These are phyloP conservation scores for Fusarium cyanostomum DNA, from an alignment of 2,329 filamentous ascomycete species.

Conservation along the genomic window DNA sequence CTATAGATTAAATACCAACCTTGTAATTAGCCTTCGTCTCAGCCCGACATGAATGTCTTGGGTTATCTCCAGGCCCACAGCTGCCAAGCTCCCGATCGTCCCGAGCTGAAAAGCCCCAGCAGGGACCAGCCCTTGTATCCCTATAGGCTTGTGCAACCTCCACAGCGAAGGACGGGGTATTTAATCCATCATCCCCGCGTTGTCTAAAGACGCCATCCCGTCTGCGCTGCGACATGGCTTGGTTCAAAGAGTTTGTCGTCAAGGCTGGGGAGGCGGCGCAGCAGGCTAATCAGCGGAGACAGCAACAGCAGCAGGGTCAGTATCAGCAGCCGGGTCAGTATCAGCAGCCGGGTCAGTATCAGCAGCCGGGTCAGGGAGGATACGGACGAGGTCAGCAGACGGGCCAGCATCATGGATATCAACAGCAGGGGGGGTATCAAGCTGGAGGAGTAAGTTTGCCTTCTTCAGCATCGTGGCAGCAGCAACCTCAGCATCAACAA, in stretches of 20 bases:
- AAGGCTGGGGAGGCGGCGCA: slow-evolving; percentile 40
- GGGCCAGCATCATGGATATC: slow-evolving; percentile 4
- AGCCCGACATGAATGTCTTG: not conserved
- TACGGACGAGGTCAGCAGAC: slow-evolving; percentile 1
- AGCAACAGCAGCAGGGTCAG: slow-evolving; percentile 2
- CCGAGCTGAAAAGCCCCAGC: slow-evolving; percentile 15
- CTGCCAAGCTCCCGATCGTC: slow-evolving; percentile 12
- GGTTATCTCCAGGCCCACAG: not conserved
- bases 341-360: slow-evolving; percentile 9
- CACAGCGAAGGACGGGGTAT: not conserved
- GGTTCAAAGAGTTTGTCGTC: slow-evolving; percentile 34
- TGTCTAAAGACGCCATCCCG: not conserved
- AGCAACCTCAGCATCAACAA: slow-evolving; percentile 6
- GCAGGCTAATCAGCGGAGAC: slow-evolving; percentile 28
- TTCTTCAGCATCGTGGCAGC: slow-evolving; percentile 4
- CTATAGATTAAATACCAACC: not conserved
- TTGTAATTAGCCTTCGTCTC: slow-evolving; percentile 6
- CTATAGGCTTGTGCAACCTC: slow-evolving; percentile 1
- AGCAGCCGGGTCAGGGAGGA: slow-evolving; percentile 1
- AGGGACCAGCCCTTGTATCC: not conserved
- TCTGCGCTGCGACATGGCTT: slow-evolving; percentile 27
- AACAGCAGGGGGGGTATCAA: slow-evolving; percentile 2
- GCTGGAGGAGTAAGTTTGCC: not conserved
- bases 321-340: slow-evolving; percentile 1
- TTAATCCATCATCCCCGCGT: slow-evolving; percentile 12